A percentile compares a stretch with the other conserved stretches of the same genome.
Evolutionary conservation across 176 grass and related monocot species (phyloP).

Genomic region (Oryza punctata): DNA sequence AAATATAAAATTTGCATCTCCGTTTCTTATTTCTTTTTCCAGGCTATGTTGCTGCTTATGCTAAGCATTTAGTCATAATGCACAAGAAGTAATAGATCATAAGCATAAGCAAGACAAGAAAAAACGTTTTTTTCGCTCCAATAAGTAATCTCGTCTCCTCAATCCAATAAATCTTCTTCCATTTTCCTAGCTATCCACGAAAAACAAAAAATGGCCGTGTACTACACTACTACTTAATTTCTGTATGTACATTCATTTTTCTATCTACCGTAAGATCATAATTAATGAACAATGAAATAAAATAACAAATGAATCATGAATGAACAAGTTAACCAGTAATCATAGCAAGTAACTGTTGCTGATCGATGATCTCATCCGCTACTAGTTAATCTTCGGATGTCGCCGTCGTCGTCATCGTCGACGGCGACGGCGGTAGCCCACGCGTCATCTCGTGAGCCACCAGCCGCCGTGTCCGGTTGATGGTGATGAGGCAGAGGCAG

Average conservation of each 20-base stretch:
- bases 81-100: not conserved
- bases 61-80: no score
- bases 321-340: not conserved
- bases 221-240: not conserved
- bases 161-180: not conserved
- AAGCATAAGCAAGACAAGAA: not conserved
- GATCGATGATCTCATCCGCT: not conserved
- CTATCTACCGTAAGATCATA: slow-evolving; percentile 8
- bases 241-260: not conserved
- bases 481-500: slow-evolving; percentile 80
- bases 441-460: slow-evolving; percentile 55
- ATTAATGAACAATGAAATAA: not conserved
- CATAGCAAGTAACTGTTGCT: not conserved
- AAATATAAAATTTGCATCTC: no score
- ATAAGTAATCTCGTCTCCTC: not conserved
- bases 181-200: not conserved
- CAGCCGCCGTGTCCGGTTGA: slow-evolving; percentile 75
- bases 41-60: no score
- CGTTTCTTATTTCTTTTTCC: no score
- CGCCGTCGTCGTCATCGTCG: not conserved
- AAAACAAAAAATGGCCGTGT: not conserved
- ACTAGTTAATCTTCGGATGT: not conserved
- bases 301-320: not conserved
- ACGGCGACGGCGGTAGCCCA: not conserved
- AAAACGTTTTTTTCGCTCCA: not conserved